Base-by-base conservation (phyloP, 208 protist genomes). In the Crithidia brevicula region DNA sequence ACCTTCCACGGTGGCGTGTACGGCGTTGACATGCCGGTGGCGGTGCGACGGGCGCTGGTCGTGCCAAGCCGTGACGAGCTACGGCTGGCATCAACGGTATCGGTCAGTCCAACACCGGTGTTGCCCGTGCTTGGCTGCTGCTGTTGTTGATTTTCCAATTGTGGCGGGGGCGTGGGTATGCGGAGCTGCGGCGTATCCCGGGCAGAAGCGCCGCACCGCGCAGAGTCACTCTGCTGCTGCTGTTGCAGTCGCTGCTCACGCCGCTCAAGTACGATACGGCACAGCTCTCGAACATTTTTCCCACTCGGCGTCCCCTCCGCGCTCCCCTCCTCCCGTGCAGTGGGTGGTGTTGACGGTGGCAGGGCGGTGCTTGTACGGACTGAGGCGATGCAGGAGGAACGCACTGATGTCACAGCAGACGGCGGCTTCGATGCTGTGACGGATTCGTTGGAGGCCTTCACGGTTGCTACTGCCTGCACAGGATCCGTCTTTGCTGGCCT, bases 191-290 rank as follows among this genome's bases (percentile, higher is more conserved):
- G 53, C 25, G 56, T 50, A 34, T 33, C 56, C 16, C 38, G 22
- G 22, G 22, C 56, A 0, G 40, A 49, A 0, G 40, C 30, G 13
- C 25, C 23, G 13, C 38, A 25, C 7, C 40, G 56, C 25, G 38
- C 56, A 3, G 56, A 62, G 25, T 62, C 33, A 0, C 34, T 1
- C 40, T 50, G 43, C 25, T 34, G 56, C 27, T 50, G 30, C 50
- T n/a, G n/a, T n/a, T 52, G 67, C 20, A 66, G 42, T 11, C 59
- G 57, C 33, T 61, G 50, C 42, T 47, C 58, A 11, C 59, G 57
- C 11, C 67, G 46, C 42, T 59, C 58, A 4, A 65, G 67, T 18
- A 67, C 59, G 11, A 47, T 36, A 23, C 67, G 57, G 43, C 15
- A 57, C 0, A 60, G 27, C 43, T 66, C 59, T 3, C 36, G 67